A percentile compares a stretch with the other conserved stretches of the same genome.
Evolutionary conservation across 2,329 filamentous ascomycete species (phyloP).

Genomic region (Hypoxylon sp.): DNA sequence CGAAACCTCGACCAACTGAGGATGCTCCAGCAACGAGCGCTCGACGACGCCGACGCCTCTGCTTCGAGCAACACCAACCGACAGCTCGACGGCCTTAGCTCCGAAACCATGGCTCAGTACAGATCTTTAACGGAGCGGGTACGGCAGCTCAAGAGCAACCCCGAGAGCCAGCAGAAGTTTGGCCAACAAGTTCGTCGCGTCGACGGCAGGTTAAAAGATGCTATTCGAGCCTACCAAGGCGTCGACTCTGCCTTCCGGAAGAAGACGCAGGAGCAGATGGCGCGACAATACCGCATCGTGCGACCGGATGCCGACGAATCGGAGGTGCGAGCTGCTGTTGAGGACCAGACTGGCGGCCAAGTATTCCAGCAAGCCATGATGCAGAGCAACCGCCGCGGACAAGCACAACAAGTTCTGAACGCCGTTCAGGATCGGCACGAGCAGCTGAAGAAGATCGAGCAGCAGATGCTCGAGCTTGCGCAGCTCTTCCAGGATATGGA

Average conservation of each 20-base stretch:
- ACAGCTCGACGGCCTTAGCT: slow-evolving; percentile 75
- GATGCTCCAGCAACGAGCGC: slow-evolving; percentile 72
- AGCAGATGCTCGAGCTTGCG: slow-evolving; percentile 85
- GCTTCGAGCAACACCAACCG: slow-evolving; percentile 70
- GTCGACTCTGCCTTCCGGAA: slow-evolving; percentile 82
- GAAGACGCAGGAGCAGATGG: slow-evolving; percentile 82
- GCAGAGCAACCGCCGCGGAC: slow-evolving; percentile 79
- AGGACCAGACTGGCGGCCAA: slow-evolving; percentile 75
- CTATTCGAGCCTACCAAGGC: slow-evolving; percentile 82
- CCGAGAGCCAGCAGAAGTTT: slow-evolving; percentile 78
- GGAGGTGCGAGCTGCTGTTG: slow-evolving; percentile 80
- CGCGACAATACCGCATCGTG: slow-evolving; percentile 89
- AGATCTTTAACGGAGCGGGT: slow-evolving; percentile 80
- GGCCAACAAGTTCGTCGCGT: slow-evolving; percentile 81
- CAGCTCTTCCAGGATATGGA: slow-evolving; percentile 92
- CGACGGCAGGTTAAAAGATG: slow-evolving; percentile 79
- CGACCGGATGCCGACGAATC: slow-evolving; percentile 79
- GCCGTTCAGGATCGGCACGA: slow-evolving; percentile 85
- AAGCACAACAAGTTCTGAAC: slow-evolving; percentile 79
- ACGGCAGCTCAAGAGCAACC: slow-evolving; percentile 81
- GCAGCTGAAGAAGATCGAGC: slow-evolving; percentile 90
- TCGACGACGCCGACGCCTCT: slow-evolving; percentile 78
- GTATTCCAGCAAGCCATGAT: slow-evolving; percentile 90
- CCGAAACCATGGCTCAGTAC: slow-evolving; percentile 85
- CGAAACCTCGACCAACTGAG: slow-evolving; percentile 75